Base-by-base conservation (phyloP, 2,329 filamentous ascomycete genomes). In the Magnaporthiopsis poae region DNA sequence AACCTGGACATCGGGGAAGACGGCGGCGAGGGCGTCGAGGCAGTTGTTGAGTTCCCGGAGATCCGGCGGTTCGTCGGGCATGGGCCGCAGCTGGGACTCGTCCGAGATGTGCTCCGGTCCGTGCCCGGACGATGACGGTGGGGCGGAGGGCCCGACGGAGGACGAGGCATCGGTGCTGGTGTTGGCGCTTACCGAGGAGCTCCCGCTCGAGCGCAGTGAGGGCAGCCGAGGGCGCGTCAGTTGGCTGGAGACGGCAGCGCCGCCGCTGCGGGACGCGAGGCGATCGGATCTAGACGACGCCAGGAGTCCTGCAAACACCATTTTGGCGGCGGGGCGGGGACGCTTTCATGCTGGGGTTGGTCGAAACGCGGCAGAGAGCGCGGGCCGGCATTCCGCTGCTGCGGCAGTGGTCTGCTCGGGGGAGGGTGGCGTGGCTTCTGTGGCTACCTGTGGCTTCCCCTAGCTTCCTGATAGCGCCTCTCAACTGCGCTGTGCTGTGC, bases 1-100 rank as follows among this genome's bases (percentile, higher is more conserved):
- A 68, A 90, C 82, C 75, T 92, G 89, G n/a, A 93, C 81, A 75
- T 93, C 86, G 35, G 91, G 91, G 70, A 95, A 95, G 11, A 93
- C 82, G 63, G 86, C 86, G 29, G 87, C 85, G 61, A 95, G 83
- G 15, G 83, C 86, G 68, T 85, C 84, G 69, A 95, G 85, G 71
- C 86, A 84, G 64, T 81, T 80, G 77, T 94, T 94, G 63, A 94
- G 82, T 67, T 89, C 85, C 70, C 84, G 81, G 31, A 92, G 81
- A 71, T 91, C 84, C 59, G 85, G 83, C 52, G 83, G 79, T 68
- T 88, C 85, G 70, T 79, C 77, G 9, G 77, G 75, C 31, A 80
- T 69, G 61, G 79, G 78, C 27, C 74, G 75, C 33, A 88, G 79
- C 71, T 88, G 82, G 39, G 81, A 74, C 69, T 85, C 83, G 68